Evolutionary conservation across 371 early-diverging fungal genomes (phyloP), one percentile per base, ranked within the genome.

Genomic region (Funneliformis caledonium): DNA sequence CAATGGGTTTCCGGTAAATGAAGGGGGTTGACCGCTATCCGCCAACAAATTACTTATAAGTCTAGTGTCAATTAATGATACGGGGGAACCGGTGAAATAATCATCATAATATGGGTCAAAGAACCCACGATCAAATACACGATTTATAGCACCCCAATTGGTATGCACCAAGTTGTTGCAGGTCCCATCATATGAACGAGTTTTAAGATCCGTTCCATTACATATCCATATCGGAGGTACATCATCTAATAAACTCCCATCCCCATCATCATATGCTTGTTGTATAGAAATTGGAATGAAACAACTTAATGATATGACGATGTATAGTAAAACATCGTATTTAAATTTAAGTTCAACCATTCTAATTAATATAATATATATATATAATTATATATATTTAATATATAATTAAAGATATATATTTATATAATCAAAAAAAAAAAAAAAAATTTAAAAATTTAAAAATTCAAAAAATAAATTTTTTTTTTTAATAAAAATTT

Each of bases 1-100:
- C 9, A 72, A 45, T 22, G 72, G 72, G 48, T 47, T 72, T 50
- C 72, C 72, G 10, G 52, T 31, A 6, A 72, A 72, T 45, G 31
- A 4, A 22, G 72, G 72, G 3, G 16, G n/a, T 47, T 50, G 50
- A 11, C 72, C 72, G n/a, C 26, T 45, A 47, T 52, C 52, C 6
- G 50, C 16, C 2, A 72, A 52, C 9, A 52, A 9, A 45, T 72
- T 72, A n/a, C 43, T 43, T 45, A 72, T 8, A 22, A 50, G 37
- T 31, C 72, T 48, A 9, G 10, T 10, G 48, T 72, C 72, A 52
- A 72, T 72, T 4, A 1, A 6, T 72, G n/a, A 4, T 45, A 11
- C 9, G 19, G 72, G 47, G 9, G 42, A 7, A 10, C 47, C 52
- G 9, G 45, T 42, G 22, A 31, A 48, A 52, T 48, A 48, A 48